phyloP scores from a whole-genome alignment of 768 basidiomycete species.

The Suillus lakei region DNA sequence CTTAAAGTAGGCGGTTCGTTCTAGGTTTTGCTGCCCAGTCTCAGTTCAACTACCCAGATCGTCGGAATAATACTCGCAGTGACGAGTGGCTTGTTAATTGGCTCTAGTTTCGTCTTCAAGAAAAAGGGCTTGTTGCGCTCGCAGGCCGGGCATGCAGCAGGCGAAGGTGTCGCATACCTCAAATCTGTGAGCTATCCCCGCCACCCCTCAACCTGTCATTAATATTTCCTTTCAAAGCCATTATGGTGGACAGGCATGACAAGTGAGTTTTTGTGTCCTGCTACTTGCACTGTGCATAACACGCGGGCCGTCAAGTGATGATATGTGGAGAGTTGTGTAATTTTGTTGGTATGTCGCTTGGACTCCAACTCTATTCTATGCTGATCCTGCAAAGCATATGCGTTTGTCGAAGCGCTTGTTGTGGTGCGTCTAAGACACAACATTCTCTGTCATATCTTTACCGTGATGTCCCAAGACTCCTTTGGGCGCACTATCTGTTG shows the following conservation, averaged over 20 bases:
- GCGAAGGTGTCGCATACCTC: constrained; percentile 92
- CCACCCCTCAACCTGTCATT: constrained; percentile 6
- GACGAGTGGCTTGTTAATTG: constrained; percentile 85
- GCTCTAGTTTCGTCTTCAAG: constrained; percentile 95
- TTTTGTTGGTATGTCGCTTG: constrained; percentile 67
- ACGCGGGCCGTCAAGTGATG: constrained; percentile 64
- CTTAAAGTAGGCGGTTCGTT: constrained; percentile 50
- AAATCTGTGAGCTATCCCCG: constrained; percentile 65
- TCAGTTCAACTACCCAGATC: constrained; percentile 44
- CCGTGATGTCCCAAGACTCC: constrained; percentile 64
- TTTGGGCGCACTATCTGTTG: constrained; percentile 94
- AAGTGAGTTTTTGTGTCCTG: constrained; percentile 49
- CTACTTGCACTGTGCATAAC: too few relatives aligned
- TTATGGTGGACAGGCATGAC: constrained; percentile 97
- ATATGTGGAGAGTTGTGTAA: constrained; percentile 89
- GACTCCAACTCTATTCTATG: not conserved
- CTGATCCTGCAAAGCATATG: constrained; percentile 60
- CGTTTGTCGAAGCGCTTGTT: constrained; percentile 90
- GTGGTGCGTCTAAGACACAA: constrained; percentile 60
- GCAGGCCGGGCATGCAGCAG: constrained; percentile 78
- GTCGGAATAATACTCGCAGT: constrained; percentile 82
- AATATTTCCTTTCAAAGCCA: constrained; percentile 45
- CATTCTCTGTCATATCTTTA: constrained; percentile 6
- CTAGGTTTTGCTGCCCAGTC: not conserved
- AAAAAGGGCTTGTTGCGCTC: constrained; percentile 89